Evolutionary conservation across 2,329 filamentous ascomycete species (phyloP), one percentile per base, ranked within the genome.

Genomic region (Aspergillus quadricinctus): DNA sequence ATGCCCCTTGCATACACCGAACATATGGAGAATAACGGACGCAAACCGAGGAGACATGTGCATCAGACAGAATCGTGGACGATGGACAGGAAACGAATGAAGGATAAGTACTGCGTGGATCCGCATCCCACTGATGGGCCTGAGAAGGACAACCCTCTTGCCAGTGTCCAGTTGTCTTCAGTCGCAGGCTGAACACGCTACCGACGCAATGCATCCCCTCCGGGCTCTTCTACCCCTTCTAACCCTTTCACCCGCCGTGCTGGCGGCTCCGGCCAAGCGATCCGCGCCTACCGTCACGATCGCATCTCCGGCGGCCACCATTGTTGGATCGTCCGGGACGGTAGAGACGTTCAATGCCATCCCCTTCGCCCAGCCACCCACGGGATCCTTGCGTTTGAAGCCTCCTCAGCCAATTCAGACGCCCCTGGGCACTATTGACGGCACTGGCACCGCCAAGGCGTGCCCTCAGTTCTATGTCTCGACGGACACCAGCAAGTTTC

Each of bases 271-370:
- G 10, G 59, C 61, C 9, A 75, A 79, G 55, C 78, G 77, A 60
- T 72, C 66, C 35, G 72, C 69, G 23, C 82, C 83, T 3, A 80
- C 79, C 3, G 83, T 87, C 50, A 73, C 78, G 17, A 80, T 85
- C 37, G 72, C 80, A 1, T 78, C 81, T 3, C 71, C 71, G 7
- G 19, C 62, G 46, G 85, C 83, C 40, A 87, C 81, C 4, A 74
- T 89, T 35, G 69, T 70, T 19, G 71, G 69, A 67, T 71, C 2
- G 64, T 49, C 2, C 49, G 69, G 2, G 72, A 73, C 4, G 27
- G 79, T 90, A 21, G 89, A 93, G 56, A 83, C 78, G 27, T 92
- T 90, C 75, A 84, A 82, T 54, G 88, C 86, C 23, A 90, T 94
- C 55, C 89, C 89, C 3, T 94, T 86, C 66, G 88, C 89, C 2